A percentile compares a stretch with the other conserved stretches of the same genome.
phyloP scores from a whole-genome alignment of 495 filamentous ascomycete species.

The Sordaria brevicollis region DNA sequence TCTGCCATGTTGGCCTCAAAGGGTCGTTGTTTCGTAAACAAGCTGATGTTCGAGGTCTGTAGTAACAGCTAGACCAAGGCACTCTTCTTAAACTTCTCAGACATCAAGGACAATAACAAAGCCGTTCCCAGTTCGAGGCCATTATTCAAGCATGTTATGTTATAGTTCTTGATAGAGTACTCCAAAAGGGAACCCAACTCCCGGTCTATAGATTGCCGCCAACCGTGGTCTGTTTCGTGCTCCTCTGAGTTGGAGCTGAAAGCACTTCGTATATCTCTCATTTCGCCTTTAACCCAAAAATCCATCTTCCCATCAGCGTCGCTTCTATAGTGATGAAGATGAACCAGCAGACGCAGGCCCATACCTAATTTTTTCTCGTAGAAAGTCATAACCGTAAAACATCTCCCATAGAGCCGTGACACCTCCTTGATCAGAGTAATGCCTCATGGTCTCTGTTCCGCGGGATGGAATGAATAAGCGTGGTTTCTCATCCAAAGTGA shows the following conservation, averaged over 20 bases:
- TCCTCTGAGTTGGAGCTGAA: background rate
- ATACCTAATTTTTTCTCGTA: background rate
- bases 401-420: background rate
- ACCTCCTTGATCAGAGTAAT: background rate
- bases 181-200: background rate
- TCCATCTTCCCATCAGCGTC: background rate
- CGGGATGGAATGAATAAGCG: background rate
- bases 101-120: background rate
- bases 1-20: background rate
- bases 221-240: background rate
- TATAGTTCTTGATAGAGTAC: background rate
- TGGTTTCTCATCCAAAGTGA: slow-evolving; percentile 15
- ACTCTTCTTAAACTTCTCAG: background rate
- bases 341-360: background rate
- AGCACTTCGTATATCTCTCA: background rate
- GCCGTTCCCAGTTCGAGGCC: background rate
- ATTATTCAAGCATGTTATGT: background rate
- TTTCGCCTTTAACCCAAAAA: background rate
- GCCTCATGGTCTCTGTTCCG: background rate
- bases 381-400: background rate
- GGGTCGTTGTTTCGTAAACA: background rate
- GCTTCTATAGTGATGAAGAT: background rate
- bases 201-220: background rate
- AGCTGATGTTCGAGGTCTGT: background rate
- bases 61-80: background rate